These are phyloP conservation scores for Phanerochaete carnosa DNA, from an alignment of 768 basidiomycete genomes.

Conservation along the genomic window DNA sequence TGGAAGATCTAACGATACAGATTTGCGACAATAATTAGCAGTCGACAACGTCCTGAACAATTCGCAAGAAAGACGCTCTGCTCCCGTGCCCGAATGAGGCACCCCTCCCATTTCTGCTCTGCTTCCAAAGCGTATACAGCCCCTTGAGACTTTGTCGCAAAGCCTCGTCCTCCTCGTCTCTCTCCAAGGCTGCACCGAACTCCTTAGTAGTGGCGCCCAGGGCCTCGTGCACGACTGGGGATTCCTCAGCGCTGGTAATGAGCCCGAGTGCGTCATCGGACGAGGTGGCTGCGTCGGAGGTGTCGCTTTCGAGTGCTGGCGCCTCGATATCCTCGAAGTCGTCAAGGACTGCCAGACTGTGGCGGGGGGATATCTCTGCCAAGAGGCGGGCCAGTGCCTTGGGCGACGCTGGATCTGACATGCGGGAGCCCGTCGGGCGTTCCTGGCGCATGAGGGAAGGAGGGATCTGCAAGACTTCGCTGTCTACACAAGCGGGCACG, in stretches of 20 bases:
- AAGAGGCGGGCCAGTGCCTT: constrained; percentile 24
- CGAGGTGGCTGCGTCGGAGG: constrained; percentile 8
- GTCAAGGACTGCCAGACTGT: constrained; percentile 12
- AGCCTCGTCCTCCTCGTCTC: constrained; percentile 25
- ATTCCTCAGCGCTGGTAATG: not conserved
- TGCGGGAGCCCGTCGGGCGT: constrained; percentile 6
- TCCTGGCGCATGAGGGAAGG: constrained; percentile 6
- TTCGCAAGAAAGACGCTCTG: constrained; percentile 29
- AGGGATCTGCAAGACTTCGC: constrained; percentile 22
- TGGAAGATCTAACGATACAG: not conserved
- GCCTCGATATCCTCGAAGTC: constrained; percentile 3
- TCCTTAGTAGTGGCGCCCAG: not conserved
- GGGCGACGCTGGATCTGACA: constrained; percentile 30
- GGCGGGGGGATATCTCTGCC: constrained; percentile 24
- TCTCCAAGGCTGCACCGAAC: not conserved
- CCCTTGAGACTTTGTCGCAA: constrained; percentile 52
- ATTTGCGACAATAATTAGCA: not conserved
- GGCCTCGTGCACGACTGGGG: not conserved
- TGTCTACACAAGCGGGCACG: constrained; percentile 18
- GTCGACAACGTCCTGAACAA: constrained; percentile 26
- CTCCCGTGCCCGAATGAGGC: constrained; percentile 16
- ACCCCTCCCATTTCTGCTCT: constrained; percentile 24
- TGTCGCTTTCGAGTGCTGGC: constrained; percentile 1
- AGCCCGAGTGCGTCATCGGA: constrained; percentile 9
- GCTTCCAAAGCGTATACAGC: constrained; percentile 59